A percentile compares a stretch with the other conserved stretches of the same genome.
Evolutionary conservation across 345 rosid species (phyloP).

Genomic region (Salix purpurea): DNA sequence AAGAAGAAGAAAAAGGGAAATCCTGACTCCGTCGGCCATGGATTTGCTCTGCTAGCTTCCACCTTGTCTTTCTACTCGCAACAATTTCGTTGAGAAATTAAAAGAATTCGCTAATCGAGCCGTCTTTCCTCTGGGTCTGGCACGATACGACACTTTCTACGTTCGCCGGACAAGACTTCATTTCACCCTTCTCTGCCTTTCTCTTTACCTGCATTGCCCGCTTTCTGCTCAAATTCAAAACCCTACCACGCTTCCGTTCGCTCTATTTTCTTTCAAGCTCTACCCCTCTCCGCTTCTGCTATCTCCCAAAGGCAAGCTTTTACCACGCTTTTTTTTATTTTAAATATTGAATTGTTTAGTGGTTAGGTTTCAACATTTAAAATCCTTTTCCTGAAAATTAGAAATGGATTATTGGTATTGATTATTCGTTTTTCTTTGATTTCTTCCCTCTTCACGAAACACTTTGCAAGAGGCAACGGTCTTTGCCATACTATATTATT

Average conservation of each 20-base stretch:
- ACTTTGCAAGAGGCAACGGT: neutral
- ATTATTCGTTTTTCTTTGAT: neutral
- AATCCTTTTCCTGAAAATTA: neutral
- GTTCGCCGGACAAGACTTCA: constrained; percentile 19
- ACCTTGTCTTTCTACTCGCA: neutral
- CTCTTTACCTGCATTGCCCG: constrained; percentile 25
- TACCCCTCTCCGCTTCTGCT: neutral
- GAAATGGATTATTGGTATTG: neutral
- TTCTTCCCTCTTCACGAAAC: neutral
- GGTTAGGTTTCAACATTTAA: neutral
- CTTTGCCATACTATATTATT: too few species aligned
- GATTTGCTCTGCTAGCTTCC: neutral
- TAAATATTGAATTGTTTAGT: neutral
- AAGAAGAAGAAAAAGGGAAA: neutral
- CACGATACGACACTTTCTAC: constrained; percentile 10
- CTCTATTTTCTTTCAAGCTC: neutral
- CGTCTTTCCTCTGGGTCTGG: neutral
- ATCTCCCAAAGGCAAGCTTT: constrained; percentile 18
- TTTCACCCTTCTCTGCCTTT: constrained; percentile 9
- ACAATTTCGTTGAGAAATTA: neutral
- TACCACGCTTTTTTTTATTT: neutral
- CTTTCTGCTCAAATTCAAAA: constrained; percentile 9
- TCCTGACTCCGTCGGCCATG: neutral
- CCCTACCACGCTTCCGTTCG: constrained; percentile 24
- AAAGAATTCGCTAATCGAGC: neutral